Percentiles rank a stretch among this genome's conserved stretches.
Evolutionary conservation across 2,329 filamentous ascomycete genomes (phyloP).

Genomic region (Aspergillus versicolor): DNA sequence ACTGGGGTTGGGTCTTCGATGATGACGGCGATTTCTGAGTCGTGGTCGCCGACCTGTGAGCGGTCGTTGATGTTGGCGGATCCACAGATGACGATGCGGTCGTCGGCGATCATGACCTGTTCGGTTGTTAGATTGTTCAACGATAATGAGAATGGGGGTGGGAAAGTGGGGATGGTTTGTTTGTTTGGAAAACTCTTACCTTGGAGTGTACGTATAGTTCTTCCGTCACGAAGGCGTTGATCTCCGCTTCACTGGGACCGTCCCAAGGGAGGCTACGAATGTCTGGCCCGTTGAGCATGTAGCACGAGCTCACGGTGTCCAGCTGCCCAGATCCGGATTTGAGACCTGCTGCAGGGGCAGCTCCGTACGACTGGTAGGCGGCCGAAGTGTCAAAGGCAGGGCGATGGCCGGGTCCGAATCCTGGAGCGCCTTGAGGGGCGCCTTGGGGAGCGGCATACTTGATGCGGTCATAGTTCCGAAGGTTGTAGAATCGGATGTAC

Average conservation of each 20-base stretch:
- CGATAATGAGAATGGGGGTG: no score
- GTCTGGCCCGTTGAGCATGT: slow-evolving; percentile 75
- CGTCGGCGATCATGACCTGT: slow-evolving; percentile 74
- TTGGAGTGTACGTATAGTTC: slow-evolving; percentile 62
- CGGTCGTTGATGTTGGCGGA: slow-evolving; percentile 92
- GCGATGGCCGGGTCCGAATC: slow-evolving; percentile 13
- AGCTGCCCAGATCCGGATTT: slow-evolving; percentile 56
- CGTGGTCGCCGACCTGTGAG: slow-evolving; percentile 81
- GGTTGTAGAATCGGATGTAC: slow-evolving; percentile 91
- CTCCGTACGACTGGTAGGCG: slow-evolving; percentile 69
- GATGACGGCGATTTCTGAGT: slow-evolving; percentile 86
- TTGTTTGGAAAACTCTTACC: slow-evolving; percentile 31
- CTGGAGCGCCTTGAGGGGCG: neutral
- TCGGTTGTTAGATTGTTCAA: slow-evolving; percentile 13
- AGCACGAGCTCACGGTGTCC: slow-evolving; percentile 76
- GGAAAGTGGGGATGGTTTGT: neutral
- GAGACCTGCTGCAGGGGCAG: slow-evolving; percentile 58
- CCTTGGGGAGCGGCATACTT: slow-evolving; percentile 49
- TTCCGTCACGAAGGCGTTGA: slow-evolving; percentile 63
- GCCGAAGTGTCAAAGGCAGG: slow-evolving; percentile 40
- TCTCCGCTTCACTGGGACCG: slow-evolving; percentile 53
- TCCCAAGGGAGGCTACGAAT: slow-evolving; percentile 65
- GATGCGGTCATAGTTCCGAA: slow-evolving; percentile 88
- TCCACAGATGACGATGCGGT: slow-evolving; percentile 79
- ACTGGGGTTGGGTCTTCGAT: slow-evolving; percentile 78